These are phyloP conservation scores for Xylaria sp. DNA, from an alignment of 2,329 filamentous ascomycete species.

Conservation along the genomic window DNA sequence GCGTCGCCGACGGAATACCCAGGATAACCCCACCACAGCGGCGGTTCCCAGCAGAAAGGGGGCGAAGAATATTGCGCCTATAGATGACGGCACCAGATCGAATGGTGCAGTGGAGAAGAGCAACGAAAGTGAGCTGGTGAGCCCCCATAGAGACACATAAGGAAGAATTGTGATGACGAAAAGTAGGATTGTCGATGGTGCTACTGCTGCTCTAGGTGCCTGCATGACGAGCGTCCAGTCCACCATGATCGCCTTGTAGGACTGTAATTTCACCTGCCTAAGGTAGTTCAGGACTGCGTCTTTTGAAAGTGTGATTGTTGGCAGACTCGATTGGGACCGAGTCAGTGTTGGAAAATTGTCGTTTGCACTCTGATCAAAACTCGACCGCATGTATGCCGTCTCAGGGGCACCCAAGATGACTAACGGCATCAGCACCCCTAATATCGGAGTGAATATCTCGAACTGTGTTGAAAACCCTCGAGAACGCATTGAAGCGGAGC, in stretches of 20 bases:
- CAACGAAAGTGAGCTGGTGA: slow-evolving; percentile 58
- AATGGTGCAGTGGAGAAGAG: slow-evolving; percentile 60
- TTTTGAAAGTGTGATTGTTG: slow-evolving; percentile 47
- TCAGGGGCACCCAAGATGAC: slow-evolving; percentile 63
- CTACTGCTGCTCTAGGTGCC: slow-evolving; percentile 58
- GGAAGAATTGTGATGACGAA: slow-evolving; percentile 59
- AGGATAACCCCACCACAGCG: slow-evolving; percentile 49
- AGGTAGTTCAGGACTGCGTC: slow-evolving; percentile 54
- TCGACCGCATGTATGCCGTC: slow-evolving; percentile 61
- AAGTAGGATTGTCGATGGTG: slow-evolving; percentile 62
- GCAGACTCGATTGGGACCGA: slow-evolving; percentile 40
- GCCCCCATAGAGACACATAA: slow-evolving; percentile 59
- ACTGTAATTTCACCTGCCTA: slow-evolving; percentile 53
- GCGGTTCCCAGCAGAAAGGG: slow-evolving; percentile 57
- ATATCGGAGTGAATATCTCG: slow-evolving; percentile 62
- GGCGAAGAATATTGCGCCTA: slow-evolving; percentile 59
- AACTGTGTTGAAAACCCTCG: slow-evolving; percentile 61
- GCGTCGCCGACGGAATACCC: slow-evolving; percentile 48
- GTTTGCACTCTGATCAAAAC: slow-evolving; percentile 39
- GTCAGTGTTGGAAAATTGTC: slow-evolving; percentile 28
- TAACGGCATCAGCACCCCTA: slow-evolving; percentile 59
- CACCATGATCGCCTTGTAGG: slow-evolving; percentile 50
- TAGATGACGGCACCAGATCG: slow-evolving; percentile 51
- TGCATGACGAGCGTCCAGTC: slow-evolving; percentile 55
- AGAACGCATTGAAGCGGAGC: slow-evolving; percentile 56